Evolutionary conservation across 768 basidiomycete species (phyloP).

Genomic region (Leccinum ochraceum): DNA sequence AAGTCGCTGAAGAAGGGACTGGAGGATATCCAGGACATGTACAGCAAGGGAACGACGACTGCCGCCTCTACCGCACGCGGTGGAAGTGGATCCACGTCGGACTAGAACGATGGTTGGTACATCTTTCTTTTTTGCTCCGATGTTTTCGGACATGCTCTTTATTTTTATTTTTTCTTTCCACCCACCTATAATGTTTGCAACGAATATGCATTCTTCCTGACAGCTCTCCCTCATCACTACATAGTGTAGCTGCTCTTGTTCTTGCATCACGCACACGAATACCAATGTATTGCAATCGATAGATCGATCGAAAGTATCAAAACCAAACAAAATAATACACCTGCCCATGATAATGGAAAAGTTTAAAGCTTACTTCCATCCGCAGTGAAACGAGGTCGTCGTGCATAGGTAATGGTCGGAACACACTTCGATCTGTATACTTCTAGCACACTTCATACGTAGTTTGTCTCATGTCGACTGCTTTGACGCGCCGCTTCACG

Average conservation of each 20-base stretch:
- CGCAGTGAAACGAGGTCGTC: no score
- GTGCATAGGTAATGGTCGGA: no score
- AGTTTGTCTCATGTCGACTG: no score
- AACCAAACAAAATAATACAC: no score
- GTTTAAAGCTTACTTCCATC: no score
- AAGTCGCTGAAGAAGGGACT: constrained; percentile 53
- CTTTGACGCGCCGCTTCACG: no score
- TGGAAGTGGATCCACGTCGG: constrained; percentile 12
- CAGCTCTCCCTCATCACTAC: not conserved
- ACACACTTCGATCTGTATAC: no score
- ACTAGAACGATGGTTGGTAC: constrained; percentile 6
- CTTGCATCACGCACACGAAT: not conserved
- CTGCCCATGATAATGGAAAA: no score
- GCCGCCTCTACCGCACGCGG: not conserved
- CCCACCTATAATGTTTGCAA: not conserved
- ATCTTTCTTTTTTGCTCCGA: not conserved
- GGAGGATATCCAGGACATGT: constrained; percentile 46
- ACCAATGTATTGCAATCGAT: not conserved
- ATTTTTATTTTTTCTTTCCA: not conserved
- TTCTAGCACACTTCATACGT: no score
- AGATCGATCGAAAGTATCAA: no score
- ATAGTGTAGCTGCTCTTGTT: not conserved
- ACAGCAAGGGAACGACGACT: constrained; percentile 23
- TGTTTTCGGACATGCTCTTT: not conserved
- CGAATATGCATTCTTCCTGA: not conserved